Percentiles rank a stretch among this genome's conserved stretches.
Evolutionary conservation across 176 grass and related monocot species (phyloP).

Genomic region (Raddia distichophylla): DNA sequence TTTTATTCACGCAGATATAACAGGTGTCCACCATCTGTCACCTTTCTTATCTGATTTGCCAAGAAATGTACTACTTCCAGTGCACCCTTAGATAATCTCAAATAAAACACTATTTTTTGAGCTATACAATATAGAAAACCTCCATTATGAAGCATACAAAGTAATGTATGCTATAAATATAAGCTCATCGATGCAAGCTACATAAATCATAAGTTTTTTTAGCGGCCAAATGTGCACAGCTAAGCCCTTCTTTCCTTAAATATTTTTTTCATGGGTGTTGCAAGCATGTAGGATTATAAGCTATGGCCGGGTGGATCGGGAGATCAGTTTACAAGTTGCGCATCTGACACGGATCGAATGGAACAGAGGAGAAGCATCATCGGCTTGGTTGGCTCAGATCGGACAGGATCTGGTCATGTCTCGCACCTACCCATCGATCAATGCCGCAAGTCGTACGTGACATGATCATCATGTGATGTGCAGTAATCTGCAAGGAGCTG

Average conservation of each 20-base stretch:
- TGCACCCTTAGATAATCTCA: slow-evolving; percentile 1
- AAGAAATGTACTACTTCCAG: neutral
- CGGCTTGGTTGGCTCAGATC: slow-evolving; percentile 28
- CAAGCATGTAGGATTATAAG: slow-evolving; percentile 37
- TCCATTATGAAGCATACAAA: slow-evolving; percentile 12
- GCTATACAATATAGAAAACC: neutral
- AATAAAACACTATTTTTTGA: neutral
- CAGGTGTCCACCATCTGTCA: slow-evolving; percentile 41
- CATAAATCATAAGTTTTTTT: slow-evolving; percentile 1
- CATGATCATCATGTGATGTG: slow-evolving; percentile 33
- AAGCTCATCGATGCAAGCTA: slow-evolving; percentile 34
- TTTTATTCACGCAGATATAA: slow-evolving; percentile 31
- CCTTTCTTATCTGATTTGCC: neutral
- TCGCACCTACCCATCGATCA: slow-evolving; percentile 35
- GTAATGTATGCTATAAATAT: neutral
- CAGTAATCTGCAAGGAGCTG: neutral
- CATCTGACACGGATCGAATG: neutral
- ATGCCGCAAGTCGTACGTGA: slow-evolving; percentile 32
- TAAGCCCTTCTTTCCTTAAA: neutral
- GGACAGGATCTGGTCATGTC: slow-evolving; percentile 49
- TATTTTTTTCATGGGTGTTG: slow-evolving; percentile 11
- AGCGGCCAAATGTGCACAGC: slow-evolving; percentile 9
- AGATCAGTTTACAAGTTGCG: neutral
- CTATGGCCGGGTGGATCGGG: slow-evolving; percentile 40
- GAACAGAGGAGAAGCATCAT: neutral